Evolutionary conservation across 345 rosid species (phyloP).

Genomic region (Capsella bursapastoris): DNA sequence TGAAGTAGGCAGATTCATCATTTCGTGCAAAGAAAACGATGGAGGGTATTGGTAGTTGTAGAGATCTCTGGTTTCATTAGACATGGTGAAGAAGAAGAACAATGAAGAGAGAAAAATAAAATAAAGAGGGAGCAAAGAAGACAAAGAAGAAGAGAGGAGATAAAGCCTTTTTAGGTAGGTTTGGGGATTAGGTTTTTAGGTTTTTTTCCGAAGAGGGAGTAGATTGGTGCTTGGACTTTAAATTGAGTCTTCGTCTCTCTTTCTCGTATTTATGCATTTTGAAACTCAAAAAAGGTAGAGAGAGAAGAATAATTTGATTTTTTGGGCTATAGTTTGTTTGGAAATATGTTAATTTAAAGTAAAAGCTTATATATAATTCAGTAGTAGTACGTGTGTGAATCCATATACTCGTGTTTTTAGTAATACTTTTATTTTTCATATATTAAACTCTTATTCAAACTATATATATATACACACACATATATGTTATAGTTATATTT

Average conservation of each 20-base stretch:
- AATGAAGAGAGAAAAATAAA: background rate
- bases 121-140: background rate
- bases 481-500: too few species aligned
- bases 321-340: conserved; percentile 27
- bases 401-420: background rate
- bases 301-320: conserved; percentile 27
- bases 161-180: conserved; percentile 30
- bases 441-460: too few species aligned
- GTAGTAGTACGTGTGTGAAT: conserved; percentile 33
- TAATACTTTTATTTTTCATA: too few species aligned
- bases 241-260: conserved; percentile 43
- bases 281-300: conserved; percentile 36
- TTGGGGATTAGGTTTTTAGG: conserved; percentile 41
- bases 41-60: conserved; percentile 50
- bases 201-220: conserved; percentile 30
- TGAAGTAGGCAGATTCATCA: conserved; percentile 39
- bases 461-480: too few species aligned
- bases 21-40: conserved; percentile 37
- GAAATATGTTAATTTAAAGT: background rate
- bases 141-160: conserved; percentile 38
- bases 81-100: conserved; percentile 54
- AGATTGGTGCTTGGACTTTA: conserved; percentile 46
- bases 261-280: conserved; percentile 49
- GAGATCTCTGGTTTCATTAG: conserved; percentile 67
- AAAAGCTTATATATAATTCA: conserved; percentile 22